Percentiles rank a stretch among this genome's conserved stretches.
Evolutionary conservation across 441 rosid genomes (phyloP).

Genomic region (Gossypium lobatum): DNA sequence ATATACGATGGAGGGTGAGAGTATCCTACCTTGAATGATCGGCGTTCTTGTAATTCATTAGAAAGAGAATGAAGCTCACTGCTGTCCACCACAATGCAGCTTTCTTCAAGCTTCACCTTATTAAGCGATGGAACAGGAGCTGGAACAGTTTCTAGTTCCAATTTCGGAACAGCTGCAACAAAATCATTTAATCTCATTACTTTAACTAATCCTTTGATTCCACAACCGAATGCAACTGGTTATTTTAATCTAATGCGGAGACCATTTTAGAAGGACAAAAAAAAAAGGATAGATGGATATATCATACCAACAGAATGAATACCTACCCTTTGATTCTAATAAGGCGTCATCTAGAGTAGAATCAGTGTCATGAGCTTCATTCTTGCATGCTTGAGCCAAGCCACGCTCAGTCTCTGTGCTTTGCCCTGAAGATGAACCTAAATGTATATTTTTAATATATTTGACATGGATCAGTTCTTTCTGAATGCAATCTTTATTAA

Average conservation of each 20-base stretch:
- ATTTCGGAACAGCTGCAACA: conserved; percentile 2
- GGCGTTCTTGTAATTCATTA: not conserved
- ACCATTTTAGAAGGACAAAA: not conserved
- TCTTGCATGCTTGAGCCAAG: not conserved
- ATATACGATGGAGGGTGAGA: not conserved
- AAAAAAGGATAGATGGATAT: not conserved
- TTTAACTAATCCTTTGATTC: not conserved
- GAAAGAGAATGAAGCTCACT: conserved; percentile 12
- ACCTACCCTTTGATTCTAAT: not conserved
- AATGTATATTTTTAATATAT: not conserved
- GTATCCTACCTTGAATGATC: conserved; percentile 22
- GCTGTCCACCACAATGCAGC: conserved; percentile 19
- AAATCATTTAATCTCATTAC: conserved; percentile 1
- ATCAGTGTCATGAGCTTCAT: not conserved
- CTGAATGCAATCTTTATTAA: conserved; percentile 8
- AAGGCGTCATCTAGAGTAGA: conserved; percentile 1
- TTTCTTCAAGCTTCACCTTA: conserved; percentile 20
- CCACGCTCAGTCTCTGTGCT: not conserved
- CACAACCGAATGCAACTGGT: not conserved
- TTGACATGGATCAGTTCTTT: conserved; percentile 11
- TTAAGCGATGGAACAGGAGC: not conserved
- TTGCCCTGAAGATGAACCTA: conserved; percentile 13
- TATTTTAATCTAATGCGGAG: not conserved
- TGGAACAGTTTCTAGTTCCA: not conserved
- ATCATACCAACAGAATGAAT: not conserved